Percentiles rank a stretch among this genome's conserved stretches.
Conservation (phyloP, 1,139 yeast genomes). For the Insectozyma bohioensis region DNA sequence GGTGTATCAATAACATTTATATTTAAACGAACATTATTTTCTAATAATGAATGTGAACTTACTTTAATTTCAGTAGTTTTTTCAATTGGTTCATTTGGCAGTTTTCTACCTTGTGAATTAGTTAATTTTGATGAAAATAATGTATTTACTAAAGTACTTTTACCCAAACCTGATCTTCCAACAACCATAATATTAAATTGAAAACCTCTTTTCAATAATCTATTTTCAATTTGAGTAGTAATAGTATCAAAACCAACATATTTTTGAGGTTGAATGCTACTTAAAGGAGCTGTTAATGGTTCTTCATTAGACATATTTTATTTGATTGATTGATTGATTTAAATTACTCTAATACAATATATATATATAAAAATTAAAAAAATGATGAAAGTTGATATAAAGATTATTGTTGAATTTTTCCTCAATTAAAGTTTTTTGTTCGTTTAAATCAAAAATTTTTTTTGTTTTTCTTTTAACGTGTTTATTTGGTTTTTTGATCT, state of each 20-base stretch:
- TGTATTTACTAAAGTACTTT: slow-evolving; percentile 87
- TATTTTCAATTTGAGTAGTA: slow-evolving; percentile 91
- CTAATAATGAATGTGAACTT: slow-evolving; percentile 65
- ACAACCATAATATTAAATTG: slow-evolving; percentile 94
- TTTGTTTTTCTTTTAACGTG: no score
- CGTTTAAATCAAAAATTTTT: no score
- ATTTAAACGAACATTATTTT: slow-evolving; percentile 83
- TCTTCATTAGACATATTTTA: slow-evolving; percentile 8
- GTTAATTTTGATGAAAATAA: slow-evolving; percentile 82
- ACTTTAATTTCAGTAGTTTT: slow-evolving; percentile 88
- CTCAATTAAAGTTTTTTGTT: no score
- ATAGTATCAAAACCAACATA: slow-evolving; percentile 97
- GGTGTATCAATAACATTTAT: slow-evolving; percentile 93
- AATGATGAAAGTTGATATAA: no score
- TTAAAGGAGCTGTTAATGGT: slow-evolving; percentile 7
- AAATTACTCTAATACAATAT: background rate
- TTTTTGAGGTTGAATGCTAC: slow-evolving; percentile 38
- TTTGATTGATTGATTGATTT: background rate
- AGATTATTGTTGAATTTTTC: no score
- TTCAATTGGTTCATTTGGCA: slow-evolving; percentile 68
- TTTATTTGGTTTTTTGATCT: no score
- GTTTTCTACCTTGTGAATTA: slow-evolving; percentile 67
- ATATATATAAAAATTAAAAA: no score
- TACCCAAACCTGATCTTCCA: slow-evolving; percentile 93
- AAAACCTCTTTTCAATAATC: slow-evolving; percentile 89